Evolutionary conservation across 192 early-diverging fungal species (phyloP).

Genomic region (Gryganskiella cystojenkinii): DNA sequence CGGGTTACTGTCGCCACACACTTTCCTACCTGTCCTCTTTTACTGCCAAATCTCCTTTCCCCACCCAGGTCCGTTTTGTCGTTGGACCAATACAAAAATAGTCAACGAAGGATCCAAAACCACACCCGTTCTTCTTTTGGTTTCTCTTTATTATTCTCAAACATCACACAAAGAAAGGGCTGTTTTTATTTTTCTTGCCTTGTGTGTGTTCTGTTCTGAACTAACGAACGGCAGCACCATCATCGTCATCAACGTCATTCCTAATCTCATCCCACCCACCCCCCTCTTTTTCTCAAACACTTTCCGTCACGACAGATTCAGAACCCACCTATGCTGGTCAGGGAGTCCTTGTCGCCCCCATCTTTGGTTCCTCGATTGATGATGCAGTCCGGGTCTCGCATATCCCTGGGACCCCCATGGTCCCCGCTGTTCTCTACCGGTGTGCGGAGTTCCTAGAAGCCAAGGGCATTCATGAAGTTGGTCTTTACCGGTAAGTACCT

Average conservation of each 20-base stretch:
- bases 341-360: constrained; percentile 12
- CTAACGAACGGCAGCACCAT: not conserved
- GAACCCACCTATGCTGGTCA: constrained; percentile 38
- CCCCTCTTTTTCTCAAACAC: not conserved
- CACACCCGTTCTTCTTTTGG: too few relatives aligned
- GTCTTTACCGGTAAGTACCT: constrained; percentile 59
- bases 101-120: too few relatives aligned
- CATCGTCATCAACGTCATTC: not conserved
- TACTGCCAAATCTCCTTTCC: too few relatives aligned
- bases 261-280: constrained; percentile 8
- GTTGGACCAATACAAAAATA: too few relatives aligned
- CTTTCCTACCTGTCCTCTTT: too few relatives aligned
- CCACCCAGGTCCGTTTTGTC: too few relatives aligned
- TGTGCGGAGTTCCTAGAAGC: constrained; percentile 54
- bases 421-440: constrained; percentile 52
- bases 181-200: not conserved
- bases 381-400: constrained; percentile 46
- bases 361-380: constrained; percentile 42
- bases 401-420: constrained; percentile 39
- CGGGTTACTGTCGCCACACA: too few relatives aligned
- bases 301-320: constrained; percentile 15
- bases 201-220: not conserved
- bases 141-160: too few relatives aligned
- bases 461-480: constrained; percentile 64
- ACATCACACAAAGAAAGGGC: too few relatives aligned